These are phyloP conservation scores for Fragaria vesca DNA, from an alignment of 306 rosid genomes.

Conservation along the genomic window DNA sequence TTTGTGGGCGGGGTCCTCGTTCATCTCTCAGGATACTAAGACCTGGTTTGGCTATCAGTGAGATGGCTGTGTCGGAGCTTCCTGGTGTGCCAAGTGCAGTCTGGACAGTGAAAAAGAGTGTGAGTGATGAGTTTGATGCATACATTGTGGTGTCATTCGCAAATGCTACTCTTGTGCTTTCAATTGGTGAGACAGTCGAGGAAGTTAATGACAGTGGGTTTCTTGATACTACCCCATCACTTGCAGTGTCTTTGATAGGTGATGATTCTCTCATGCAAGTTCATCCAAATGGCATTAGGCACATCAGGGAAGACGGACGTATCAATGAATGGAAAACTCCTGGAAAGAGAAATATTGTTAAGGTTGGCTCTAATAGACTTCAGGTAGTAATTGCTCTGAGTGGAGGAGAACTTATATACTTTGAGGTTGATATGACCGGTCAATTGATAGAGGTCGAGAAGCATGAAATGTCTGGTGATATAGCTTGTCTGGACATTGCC, in stretches of 20 bases:
- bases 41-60: conserved; percentile 95
- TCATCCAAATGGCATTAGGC: conserved; percentile 98
- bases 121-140: conserved; percentile 88
- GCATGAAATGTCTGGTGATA: conserved; percentile 98
- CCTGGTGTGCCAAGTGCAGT: conserved; percentile 99
- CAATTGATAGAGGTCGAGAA: conserved; percentile 96
- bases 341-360: conserved; percentile 88
- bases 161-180: conserved; percentile 95
- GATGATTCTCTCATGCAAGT: conserved; percentile 99
- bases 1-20: conserved; percentile 97
- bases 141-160: conserved; percentile 96
- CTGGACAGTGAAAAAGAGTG: conserved; percentile 97
- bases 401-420: conserved; percentile 95
- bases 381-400: conserved; percentile 96
- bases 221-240: conserved; percentile 96
- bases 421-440: conserved; percentile 95
- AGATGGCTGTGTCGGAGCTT: conserved; percentile 99
- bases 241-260: conserved; percentile 97
- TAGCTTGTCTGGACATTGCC: conserved; percentile 96
- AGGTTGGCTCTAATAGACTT: conserved; percentile 92
- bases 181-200: conserved; percentile 99
- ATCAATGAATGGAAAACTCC: conserved; percentile 99
- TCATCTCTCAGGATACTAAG: conserved; percentile 91
- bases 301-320: conserved; percentile 99
- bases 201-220: conserved; percentile 98